phyloP scores from a whole-genome alignment of 495 filamentous ascomycete genomes.

The Neurospora sp. region DNA sequence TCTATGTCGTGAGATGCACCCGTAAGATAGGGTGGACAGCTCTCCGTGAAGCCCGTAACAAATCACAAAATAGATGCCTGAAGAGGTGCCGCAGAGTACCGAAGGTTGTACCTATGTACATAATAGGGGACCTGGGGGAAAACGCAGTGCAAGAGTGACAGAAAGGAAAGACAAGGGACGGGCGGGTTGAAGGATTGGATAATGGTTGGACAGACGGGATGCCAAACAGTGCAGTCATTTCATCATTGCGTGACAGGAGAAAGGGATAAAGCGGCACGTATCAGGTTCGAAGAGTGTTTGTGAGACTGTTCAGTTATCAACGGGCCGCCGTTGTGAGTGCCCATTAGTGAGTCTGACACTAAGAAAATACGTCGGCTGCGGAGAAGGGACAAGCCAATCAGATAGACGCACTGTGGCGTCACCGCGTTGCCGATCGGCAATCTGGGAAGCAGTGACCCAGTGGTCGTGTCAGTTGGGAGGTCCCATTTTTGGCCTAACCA shows the following conservation, averaged over 20 bases:
- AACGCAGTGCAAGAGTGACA: background rate
- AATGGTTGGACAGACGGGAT: slow-evolving; percentile 1
- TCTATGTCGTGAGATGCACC: background rate
- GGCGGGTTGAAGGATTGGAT: background rate
- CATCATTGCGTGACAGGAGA: slow-evolving; percentile 11
- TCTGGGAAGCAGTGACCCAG: background rate
- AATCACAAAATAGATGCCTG: background rate
- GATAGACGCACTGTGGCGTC: slow-evolving; percentile 5
- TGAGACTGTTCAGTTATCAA: background rate
- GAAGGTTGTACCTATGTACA: background rate
- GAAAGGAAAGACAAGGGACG: background rate
- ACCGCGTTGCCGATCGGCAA: slow-evolving; percentile 12
- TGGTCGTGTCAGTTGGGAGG: background rate
- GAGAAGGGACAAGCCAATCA: slow-evolving; percentile 5
- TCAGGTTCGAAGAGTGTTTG: background rate
- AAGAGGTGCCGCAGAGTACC: background rate
- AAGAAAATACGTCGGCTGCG: background rate
- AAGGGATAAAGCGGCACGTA: background rate
- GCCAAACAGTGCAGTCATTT: slow-evolving; percentile 9
- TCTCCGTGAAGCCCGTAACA: background rate
- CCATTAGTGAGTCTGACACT: background rate
- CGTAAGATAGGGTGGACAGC: background rate
- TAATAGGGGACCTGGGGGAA: background rate
- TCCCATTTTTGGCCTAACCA: background rate
- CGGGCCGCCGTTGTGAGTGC: background rate